These are phyloP conservation scores for Tanozyma kutaoensis DNA, from an alignment of 805 yeast species.

Conservation along the genomic window DNA sequence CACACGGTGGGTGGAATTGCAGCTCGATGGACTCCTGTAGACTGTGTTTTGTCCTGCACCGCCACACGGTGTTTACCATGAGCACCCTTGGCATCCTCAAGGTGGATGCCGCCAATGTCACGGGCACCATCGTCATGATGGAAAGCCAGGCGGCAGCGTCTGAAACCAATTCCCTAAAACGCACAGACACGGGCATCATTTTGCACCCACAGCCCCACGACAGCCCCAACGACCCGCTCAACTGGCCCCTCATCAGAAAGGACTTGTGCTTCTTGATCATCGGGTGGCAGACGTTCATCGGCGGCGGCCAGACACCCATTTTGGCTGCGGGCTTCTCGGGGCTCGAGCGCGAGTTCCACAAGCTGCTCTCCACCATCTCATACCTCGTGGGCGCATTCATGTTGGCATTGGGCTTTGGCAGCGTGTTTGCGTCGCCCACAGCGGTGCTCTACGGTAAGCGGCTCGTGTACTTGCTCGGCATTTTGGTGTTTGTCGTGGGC, in stretches of 20 bases:
- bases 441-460: conserved; percentile 47
- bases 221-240: conserved; percentile 50
- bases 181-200: conserved; percentile 34
- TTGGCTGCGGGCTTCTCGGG: conserved; percentile 41
- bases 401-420: conserved; percentile 47
- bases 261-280: conserved; percentile 39
- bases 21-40: too few species aligned
- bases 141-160: conserved; percentile 6
- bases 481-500: conserved; percentile 35
- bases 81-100: too few species aligned
- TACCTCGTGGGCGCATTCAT: conserved; percentile 46
- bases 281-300: conserved; percentile 44
- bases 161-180: conserved; percentile 21
- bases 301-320: conserved; percentile 51
- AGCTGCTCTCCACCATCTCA: conserved; percentile 27
- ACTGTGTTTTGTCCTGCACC: too few species aligned
- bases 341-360: conserved; percentile 29
- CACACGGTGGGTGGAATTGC: too few species aligned
- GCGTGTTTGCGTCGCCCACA: conserved; percentile 42
- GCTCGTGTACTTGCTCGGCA: conserved; percentile 36
- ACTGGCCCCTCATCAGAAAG: conserved; percentile 50
- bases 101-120: conserved; percentile 22
- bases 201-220: conserved; percentile 52
- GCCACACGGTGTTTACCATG: too few species aligned
- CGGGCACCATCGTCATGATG: conserved; percentile 37